phyloP scores from a whole-genome alignment of 169 alveolate genomes.

The Plasmodium sp. region DNA sequence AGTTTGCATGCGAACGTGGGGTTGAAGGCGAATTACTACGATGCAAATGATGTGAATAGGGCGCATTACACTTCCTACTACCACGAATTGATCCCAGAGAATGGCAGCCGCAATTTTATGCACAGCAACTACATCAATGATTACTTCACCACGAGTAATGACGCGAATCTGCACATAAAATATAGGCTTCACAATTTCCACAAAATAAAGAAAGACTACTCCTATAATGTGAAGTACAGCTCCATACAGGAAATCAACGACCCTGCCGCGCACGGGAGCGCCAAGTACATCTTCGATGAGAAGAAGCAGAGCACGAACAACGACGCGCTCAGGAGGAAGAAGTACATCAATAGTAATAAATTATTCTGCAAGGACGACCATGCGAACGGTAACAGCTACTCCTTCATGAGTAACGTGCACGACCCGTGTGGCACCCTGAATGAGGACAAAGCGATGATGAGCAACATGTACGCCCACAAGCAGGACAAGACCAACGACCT shows the following conservation, averaged over 20 bases:
- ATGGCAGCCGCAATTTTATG: not conserved
- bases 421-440: not conserved
- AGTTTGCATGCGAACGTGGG: not conserved
- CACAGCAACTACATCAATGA: conserved; percentile 66
- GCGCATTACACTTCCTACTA: conserved; percentile 48
- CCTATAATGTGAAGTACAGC: conserved; percentile 54
- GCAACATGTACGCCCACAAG: not conserved
- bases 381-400: not conserved
- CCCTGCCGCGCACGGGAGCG: not conserved
- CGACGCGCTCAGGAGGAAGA: conserved; percentile 2
- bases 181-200: conserved; percentile 36
- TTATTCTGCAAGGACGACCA: not conserved
- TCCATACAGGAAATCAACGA: conserved; percentile 71
- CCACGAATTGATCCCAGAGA: conserved; percentile 21
- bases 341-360: not conserved
- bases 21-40: conserved; percentile 6
- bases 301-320: conserved; percentile 5
- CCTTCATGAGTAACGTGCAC: not conserved
- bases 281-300: not conserved
- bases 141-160: conserved; percentile 43
- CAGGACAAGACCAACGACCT: not conserved
- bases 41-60: conserved; percentile 28
- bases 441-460: not conserved
- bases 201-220: conserved; percentile 9
- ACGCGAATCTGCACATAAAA: conserved; percentile 32